phyloP scores from a whole-genome alignment of 768 basidiomycete species.

The Crassisporium funariophilum region DNA sequence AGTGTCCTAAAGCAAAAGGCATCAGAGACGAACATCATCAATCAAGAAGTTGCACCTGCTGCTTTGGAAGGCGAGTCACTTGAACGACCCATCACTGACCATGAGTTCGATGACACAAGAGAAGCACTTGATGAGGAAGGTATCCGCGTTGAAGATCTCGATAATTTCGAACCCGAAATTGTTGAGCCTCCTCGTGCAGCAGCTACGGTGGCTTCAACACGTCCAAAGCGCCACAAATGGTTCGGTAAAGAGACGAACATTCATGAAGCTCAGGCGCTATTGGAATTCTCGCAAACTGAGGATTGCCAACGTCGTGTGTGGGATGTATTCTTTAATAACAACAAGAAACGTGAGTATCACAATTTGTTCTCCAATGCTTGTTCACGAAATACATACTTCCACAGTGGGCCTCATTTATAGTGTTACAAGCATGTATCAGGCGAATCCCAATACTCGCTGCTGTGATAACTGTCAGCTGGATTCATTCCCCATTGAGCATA shows the following conservation, averaged over 20 bases:
- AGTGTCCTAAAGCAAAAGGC: neutral
- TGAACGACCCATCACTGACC: neutral
- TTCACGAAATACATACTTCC: neutral
- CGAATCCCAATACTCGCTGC: constrained; percentile 2
- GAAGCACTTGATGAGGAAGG: constrained; percentile 2
- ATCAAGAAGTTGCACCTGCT: neutral
- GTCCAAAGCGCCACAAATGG: too few species aligned
- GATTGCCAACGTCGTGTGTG: constrained; percentile 5
- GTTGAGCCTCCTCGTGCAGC: too few species aligned
- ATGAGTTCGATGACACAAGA: neutral
- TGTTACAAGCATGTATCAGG: constrained; percentile 6
- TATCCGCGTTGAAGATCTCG: neutral
- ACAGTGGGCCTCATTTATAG: constrained; percentile 5
- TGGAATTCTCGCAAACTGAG: neutral
- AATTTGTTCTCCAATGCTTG: neutral
- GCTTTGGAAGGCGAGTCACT: neutral
- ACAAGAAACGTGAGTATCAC: constrained; percentile 13
- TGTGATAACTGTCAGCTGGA: constrained; percentile 16
- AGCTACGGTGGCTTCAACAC: too few species aligned
- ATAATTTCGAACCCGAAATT: too few species aligned
- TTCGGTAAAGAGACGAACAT: constrained; percentile 3
- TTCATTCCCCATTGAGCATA: constrained; percentile 6
- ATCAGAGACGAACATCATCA: neutral
- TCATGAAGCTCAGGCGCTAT: neutral
- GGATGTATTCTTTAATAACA: constrained; percentile 14